Base-by-base conservation (phyloP, 768 basidiomycete genomes). In the Suillus decipiens region DNA sequence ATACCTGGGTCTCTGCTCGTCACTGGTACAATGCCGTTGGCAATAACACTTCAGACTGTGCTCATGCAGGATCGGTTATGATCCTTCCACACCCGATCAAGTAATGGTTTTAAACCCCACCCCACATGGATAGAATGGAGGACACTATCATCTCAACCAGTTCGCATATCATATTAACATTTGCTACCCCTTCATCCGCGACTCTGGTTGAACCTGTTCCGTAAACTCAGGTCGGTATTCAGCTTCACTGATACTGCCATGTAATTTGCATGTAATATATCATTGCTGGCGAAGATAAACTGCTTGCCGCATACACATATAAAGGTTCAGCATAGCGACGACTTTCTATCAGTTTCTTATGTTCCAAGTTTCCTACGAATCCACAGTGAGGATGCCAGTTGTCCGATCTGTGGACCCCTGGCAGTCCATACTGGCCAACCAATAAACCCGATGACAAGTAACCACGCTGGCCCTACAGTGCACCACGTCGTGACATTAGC, bases 381-480 rank as follows among this genome's bases (percentile, higher is more conserved):
- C 53, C 53, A 36, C n/a, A 36, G 7, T 7, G 34, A 55, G n/a
- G 53, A 36, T 3, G 4, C 22, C 12, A n/a, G n/a, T 12, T n/a
- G 53, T 55, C 34, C 53, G 7, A 36, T 22, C n/a, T n/a, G 34
- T 19, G 19, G 12, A 12, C 34, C 6, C 12, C n/a, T 54, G 5
- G 53, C 53, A 8, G 34, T 34, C 53, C 53, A 54, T n/a, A 54
- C 53, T 22, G 53, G 53, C 53, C 53, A 54, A 34, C 34, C 53
- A 54, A 54, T 54, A 34, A 54, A 36, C 53, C 53, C 53, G 6
- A 54, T 36, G 12, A 54, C 53, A n/a, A 54, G 53, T 36, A 54
- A 22, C 62, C 62, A 63, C 6, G 45, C 58, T 22, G 62, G 62
- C 12, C 47, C 56, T 5, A 60, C 59, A 22, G 42, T 36, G 31